phyloP scores from a whole-genome alignment of 2,329 filamentous ascomycete genomes.

The Penicillium sumatraense region DNA sequence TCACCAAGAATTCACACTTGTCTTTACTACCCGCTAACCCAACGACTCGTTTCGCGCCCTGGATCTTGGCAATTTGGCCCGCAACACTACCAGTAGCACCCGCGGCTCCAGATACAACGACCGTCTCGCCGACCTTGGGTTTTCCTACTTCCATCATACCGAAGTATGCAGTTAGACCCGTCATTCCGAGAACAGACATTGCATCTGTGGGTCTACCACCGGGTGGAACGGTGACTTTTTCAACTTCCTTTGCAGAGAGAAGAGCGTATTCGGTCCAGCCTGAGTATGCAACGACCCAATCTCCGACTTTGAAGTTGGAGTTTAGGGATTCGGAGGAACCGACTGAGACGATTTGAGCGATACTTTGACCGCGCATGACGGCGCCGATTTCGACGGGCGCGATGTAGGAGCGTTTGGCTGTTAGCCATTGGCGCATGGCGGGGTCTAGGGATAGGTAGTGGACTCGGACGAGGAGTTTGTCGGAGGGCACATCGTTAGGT shows the following conservation, averaged over 20 bases:
- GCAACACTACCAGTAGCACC: slow-evolving; percentile 78
- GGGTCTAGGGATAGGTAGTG: slow-evolving; percentile 74
- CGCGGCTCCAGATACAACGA: slow-evolving; percentile 77
- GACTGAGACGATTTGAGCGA: slow-evolving; percentile 62
- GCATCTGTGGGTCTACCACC: slow-evolving; percentile 62
- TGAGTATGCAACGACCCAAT: slow-evolving; percentile 57
- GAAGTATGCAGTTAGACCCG: slow-evolving; percentile 76
- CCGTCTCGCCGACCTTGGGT: slow-evolving; percentile 71
- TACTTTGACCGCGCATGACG: slow-evolving; percentile 67
- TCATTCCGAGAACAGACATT: slow-evolving; percentile 66
- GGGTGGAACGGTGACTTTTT: slow-evolving; percentile 50
- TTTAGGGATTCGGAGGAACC: slow-evolving; percentile 53
- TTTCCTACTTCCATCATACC: slow-evolving; percentile 72
- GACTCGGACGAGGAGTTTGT: slow-evolving; percentile 63
- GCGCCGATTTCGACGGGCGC: slow-evolving; percentile 71
- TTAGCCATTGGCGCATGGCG: slow-evolving; percentile 76
- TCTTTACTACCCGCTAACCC: slow-evolving; percentile 70
- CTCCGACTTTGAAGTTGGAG: slow-evolving; percentile 34
- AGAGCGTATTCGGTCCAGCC: slow-evolving; percentile 73
- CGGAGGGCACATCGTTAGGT: slow-evolving; percentile 47
- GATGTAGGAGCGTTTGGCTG: slow-evolving; percentile 64
- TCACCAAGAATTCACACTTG: slow-evolving; percentile 68
- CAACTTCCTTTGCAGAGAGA: slow-evolving; percentile 55
- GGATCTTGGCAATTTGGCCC: slow-evolving; percentile 77
- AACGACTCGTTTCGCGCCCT: slow-evolving; percentile 64